phyloP scores from a whole-genome alignment of 2,329 filamentous ascomycete species.

The Ophiostoma angusticollis region DNA sequence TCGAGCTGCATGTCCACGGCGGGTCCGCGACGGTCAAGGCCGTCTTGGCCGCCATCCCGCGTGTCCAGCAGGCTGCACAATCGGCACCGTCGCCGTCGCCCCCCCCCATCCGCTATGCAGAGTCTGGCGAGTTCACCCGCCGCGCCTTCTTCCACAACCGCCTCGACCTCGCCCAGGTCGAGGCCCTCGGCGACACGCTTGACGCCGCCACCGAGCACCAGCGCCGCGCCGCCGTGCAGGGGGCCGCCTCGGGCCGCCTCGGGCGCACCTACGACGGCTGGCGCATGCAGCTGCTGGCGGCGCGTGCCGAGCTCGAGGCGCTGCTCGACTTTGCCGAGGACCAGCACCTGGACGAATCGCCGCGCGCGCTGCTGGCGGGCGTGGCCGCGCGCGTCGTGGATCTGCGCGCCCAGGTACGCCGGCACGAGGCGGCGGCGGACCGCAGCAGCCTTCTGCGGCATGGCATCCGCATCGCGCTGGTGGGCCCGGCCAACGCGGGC shows the following conservation, averaged over 20 bases:
- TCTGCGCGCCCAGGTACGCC: slow-evolving; percentile 36
- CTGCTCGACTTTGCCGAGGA: slow-evolving; percentile 96
- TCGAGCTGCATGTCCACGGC: slow-evolving; percentile 92
- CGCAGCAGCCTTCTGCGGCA: slow-evolving; percentile 71
- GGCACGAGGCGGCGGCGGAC: slow-evolving; percentile 65
- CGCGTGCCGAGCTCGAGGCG: slow-evolving; percentile 83
- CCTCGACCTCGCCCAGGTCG: slow-evolving; percentile 74
- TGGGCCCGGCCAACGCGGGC: slow-evolving; percentile 86
- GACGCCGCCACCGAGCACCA: slow-evolving; percentile 81
- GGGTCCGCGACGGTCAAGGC: slow-evolving; percentile 80
- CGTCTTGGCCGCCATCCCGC: slow-evolving; percentile 64
- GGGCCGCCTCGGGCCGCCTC: slow-evolving; percentile 56
- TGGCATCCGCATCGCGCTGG: slow-evolving; percentile 73
- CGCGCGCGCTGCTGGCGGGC: slow-evolving; percentile 54
- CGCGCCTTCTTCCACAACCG: slow-evolving; percentile 81
- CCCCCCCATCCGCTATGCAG: slow-evolving; percentile 62
- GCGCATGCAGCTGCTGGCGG: slow-evolving; percentile 63
- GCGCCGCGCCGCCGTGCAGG: slow-evolving; percentile 70
- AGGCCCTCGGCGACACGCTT: slow-evolving; percentile 49
- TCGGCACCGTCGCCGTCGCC: not conserved
- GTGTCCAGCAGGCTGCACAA: slow-evolving; percentile 22
- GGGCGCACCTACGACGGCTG: slow-evolving; percentile 70
- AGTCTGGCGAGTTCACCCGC: slow-evolving; percentile 89
- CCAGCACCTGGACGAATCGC: slow-evolving; percentile 89
- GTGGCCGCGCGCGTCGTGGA: slow-evolving; percentile 34